Percentiles rank a stretch among this genome's conserved stretches.
These are phyloP conservation scores for Gyromitra esculenta DNA, from an alignment of 2,329 filamentous ascomycete species.

Conservation along the genomic window DNA sequence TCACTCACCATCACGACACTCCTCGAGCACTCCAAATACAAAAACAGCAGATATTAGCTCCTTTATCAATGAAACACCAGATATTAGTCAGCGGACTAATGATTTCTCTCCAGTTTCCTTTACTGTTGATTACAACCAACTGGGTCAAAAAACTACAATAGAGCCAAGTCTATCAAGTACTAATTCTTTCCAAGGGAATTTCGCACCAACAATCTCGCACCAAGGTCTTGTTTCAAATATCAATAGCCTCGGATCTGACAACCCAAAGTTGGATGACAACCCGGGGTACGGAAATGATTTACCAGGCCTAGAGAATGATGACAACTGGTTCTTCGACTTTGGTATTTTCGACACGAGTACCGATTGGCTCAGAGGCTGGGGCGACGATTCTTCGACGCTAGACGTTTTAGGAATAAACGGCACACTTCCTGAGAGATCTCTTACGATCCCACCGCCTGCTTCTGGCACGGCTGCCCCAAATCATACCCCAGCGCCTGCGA, in stretches of 20 bases:
- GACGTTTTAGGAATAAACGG: slow-evolving; percentile 29
- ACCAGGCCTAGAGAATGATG: slow-evolving; percentile 33
- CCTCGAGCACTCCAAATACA: background rate
- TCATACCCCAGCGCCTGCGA: slow-evolving; percentile 11
- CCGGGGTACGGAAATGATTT: slow-evolving; percentile 36
- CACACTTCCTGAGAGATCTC: slow-evolving; percentile 21
- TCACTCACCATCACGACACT: slow-evolving; percentile 20
- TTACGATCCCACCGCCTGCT: slow-evolving; percentile 10
- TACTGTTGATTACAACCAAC: slow-evolving; percentile 34
- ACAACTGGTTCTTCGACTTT: slow-evolving; percentile 54
- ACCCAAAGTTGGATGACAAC: slow-evolving; percentile 29
- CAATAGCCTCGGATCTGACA: slow-evolving; percentile 15
- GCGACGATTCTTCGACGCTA: slow-evolving; percentile 41
- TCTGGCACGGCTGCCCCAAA: slow-evolving; percentile 5
- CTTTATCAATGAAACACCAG: slow-evolving; percentile 35
- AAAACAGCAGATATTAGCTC: slow-evolving; percentile 35
- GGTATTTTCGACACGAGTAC: slow-evolving; percentile 54
- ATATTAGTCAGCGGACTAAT: slow-evolving; percentile 13
- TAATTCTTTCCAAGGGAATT: slow-evolving; percentile 28
- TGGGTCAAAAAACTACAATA: slow-evolving; percentile 20
- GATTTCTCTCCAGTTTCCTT: slow-evolving; percentile 35
- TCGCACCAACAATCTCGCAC: slow-evolving; percentile 15
- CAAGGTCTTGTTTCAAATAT: slow-evolving; percentile 20
- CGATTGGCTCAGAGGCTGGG: slow-evolving; percentile 55
- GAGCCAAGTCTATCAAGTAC: slow-evolving; percentile 27